Conservation (phyloP, 202 grass and related monocot genomes). For the Panicum virgatum region DNA sequence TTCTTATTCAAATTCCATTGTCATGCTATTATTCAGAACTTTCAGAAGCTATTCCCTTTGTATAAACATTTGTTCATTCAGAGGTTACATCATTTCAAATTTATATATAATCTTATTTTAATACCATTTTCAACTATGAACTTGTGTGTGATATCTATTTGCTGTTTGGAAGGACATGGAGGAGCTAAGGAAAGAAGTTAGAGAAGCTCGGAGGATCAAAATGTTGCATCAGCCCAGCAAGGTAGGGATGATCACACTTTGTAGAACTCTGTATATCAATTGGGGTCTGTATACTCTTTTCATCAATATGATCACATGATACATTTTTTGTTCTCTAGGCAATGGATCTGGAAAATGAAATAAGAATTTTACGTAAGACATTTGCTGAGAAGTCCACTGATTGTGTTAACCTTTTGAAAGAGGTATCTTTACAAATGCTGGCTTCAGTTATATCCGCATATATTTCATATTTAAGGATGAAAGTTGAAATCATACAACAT, state of each 20-base stretch:
- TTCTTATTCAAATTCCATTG: conserved; percentile 15
- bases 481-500: conserved; percentile 3
- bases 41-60: neutral
- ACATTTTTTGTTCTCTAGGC: conserved; percentile 49
- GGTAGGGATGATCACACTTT: conserved; percentile 44
- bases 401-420: conserved; percentile 85
- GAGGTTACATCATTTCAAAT: conserved; percentile 16
- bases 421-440: conserved; percentile 50
- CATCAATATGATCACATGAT: neutral
- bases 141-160: conserved; percentile 30
- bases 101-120: conserved; percentile 11
- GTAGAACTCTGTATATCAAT: conserved; percentile 1
- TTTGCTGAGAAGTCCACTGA: conserved; percentile 63
- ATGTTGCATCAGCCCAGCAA: conserved; percentile 98
- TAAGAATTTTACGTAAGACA: conserved; percentile 65
- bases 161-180: conserved; percentile 65
- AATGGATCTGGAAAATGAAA: conserved; percentile 98
- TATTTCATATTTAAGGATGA: conserved; percentile 14
- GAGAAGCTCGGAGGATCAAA: conserved; percentile 95
- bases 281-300: neutral
- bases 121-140: conserved; percentile 23
- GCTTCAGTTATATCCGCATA: conserved; percentile 11
- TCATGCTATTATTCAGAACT: neutral
- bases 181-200: conserved; percentile 83
- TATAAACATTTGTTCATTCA: conserved; percentile 19